Evolutionary conservation across 192 early-diverging fungal species (phyloP).

Genomic region (Entomortierella parvispora): DNA sequence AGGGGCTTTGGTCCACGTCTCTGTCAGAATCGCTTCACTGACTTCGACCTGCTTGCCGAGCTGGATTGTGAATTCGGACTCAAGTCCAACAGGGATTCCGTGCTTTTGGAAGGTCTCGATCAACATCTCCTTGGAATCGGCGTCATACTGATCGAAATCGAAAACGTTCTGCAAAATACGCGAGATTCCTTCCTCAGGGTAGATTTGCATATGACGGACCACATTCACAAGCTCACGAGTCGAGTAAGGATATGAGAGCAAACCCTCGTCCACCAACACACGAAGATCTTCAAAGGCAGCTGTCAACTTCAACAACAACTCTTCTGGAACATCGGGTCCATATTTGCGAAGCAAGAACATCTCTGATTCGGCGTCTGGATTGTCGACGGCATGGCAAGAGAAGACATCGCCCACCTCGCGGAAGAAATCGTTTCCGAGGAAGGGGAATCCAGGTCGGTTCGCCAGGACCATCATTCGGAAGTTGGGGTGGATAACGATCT

Average conservation of each 20-base stretch:
- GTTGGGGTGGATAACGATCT: slow-evolving; percentile 68
- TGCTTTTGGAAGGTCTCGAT: slow-evolving; percentile 79
- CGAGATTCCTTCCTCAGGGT: slow-evolving; percentile 74
- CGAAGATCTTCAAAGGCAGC: slow-evolving; percentile 79
- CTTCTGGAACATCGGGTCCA: slow-evolving; percentile 76
- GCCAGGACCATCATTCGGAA: slow-evolving; percentile 89
- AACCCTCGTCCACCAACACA: slow-evolving; percentile 74
- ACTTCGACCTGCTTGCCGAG: slow-evolving; percentile 62
- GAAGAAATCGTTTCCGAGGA: slow-evolving; percentile 87
- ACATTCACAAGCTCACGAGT: slow-evolving; percentile 83
- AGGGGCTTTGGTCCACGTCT: slow-evolving; percentile 62
- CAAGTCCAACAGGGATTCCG: slow-evolving; percentile 75
- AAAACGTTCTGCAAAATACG: slow-evolving; percentile 81
- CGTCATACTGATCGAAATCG: slow-evolving; percentile 83
- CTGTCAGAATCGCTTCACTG: slow-evolving; percentile 60
- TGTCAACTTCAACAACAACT: slow-evolving; percentile 71
- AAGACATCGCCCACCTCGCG: slow-evolving; percentile 84
- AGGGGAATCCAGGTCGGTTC: slow-evolving; percentile 81
- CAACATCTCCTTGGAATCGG: slow-evolving; percentile 72
- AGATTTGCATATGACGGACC: slow-evolving; percentile 79
- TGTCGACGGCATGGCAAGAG: slow-evolving; percentile 77
- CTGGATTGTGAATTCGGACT: slow-evolving; percentile 73
- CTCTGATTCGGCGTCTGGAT: slow-evolving; percentile 81
- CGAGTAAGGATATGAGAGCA: slow-evolving; percentile 86
- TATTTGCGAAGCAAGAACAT: slow-evolving; percentile 75